Conservation (phyloP, 352 stramenopile genomes). For the Phytophthora crassamura region DNA sequence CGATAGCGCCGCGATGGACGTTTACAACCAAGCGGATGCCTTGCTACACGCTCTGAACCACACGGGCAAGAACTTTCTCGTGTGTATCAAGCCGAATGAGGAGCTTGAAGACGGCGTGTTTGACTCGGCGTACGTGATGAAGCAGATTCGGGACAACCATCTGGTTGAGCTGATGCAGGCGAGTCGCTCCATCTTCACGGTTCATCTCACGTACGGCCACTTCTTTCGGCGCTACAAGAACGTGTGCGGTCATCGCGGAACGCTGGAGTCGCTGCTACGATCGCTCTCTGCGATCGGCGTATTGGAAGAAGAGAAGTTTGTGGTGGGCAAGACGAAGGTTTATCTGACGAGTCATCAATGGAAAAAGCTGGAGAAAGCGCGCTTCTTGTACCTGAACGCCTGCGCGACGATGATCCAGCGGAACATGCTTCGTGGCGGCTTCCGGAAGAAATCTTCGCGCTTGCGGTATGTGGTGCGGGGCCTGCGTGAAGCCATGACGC, state of each 20-base stretch:
- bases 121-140: conserved; percentile 74
- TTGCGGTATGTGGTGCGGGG: conserved; percentile 66
- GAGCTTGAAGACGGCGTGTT: conserved; percentile 69
- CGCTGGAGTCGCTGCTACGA: conserved; percentile 74
- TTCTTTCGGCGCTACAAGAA: conserved; percentile 87
- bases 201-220: conserved; percentile 78
- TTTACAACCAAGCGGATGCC: conserved; percentile 73
- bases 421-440: conserved; percentile 77
- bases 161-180: conserved; percentile 81
- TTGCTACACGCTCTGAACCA: conserved; percentile 73
- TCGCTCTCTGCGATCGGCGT: conserved; percentile 83
- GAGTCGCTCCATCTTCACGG: conserved; percentile 74
- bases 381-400: conserved; percentile 80
- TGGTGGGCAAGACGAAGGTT: conserved; percentile 74
- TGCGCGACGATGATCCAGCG: conserved; percentile 87
- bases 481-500: conserved; percentile 58
- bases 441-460: conserved; percentile 65
- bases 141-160: conserved; percentile 72
- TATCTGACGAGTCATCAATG: conserved; percentile 84
- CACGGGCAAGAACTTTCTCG: conserved; percentile 83
- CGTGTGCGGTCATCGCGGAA: conserved; percentile 79
- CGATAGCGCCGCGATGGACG: conserved; percentile 61
- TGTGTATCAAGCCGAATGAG: conserved; percentile 83
- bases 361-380: conserved; percentile 82
- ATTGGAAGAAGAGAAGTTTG: conserved; percentile 81